A percentile compares a stretch with the other conserved stretches of the same genome.
Conservation (phyloP, 257 asterid species). For the Plectranthus barbatus region DNA sequence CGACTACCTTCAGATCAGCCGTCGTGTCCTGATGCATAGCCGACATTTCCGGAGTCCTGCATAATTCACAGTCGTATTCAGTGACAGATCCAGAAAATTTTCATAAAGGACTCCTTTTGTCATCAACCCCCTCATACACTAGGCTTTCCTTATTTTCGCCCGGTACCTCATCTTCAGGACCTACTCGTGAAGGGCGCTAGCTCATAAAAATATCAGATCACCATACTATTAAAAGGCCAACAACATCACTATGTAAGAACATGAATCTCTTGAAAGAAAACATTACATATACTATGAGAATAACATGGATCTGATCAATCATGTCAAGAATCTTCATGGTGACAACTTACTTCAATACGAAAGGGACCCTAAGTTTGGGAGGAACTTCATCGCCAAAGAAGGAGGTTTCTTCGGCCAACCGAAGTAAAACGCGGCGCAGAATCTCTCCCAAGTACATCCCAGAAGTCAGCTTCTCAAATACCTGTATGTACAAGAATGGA, state of each 20-base stretch:
- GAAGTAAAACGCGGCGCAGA: conserved; percentile 60
- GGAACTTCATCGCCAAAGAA: conserved; percentile 86
- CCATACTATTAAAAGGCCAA: too few relatives aligned
- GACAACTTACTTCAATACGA: conserved; percentile 47
- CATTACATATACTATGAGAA: not conserved
- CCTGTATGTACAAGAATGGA: conserved; percentile 25
- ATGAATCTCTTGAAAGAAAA: too few relatives aligned
- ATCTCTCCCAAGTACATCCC: conserved; percentile 96
- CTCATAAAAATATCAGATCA: too few relatives aligned
- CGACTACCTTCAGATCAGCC: conserved; percentile 62
- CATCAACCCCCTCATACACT: too few relatives aligned
- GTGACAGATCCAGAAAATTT: too few relatives aligned
- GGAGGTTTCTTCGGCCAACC: conserved; percentile 66
- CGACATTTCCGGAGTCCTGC: conserved; percentile 91
- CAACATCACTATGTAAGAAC: not conserved
- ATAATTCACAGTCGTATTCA: not conserved
- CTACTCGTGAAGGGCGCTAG: too few relatives aligned
- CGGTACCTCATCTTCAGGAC: too few relatives aligned
- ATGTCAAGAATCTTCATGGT: not conserved
- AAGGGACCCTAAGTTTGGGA: conserved; percentile 52
- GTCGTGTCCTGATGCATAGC: conserved; percentile 89
- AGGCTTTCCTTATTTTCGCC: too few relatives aligned
- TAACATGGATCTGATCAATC: too few relatives aligned
- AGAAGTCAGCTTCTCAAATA: conserved; percentile 82
- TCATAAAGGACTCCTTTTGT: too few relatives aligned